These are phyloP conservation scores for Pseudogymnoascus sp. DNA, from an alignment of 2,329 filamentous ascomycete species.

Conservation along the genomic window DNA sequence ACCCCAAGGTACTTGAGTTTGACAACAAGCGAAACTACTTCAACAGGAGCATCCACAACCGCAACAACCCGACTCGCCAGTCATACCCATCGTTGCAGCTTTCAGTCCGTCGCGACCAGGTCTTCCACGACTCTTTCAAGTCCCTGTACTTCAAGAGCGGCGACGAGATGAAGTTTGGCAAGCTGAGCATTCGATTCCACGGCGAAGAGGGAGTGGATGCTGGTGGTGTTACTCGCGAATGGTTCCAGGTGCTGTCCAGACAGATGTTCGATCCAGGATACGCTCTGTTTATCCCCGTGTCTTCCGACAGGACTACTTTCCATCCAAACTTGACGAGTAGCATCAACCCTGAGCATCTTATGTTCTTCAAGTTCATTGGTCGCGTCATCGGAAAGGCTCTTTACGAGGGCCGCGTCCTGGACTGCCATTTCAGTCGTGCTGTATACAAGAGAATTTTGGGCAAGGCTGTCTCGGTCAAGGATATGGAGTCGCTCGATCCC, in stretches of 20 bases:
- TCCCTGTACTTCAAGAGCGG: constrained; percentile 95
- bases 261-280: constrained; percentile 99
- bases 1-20: constrained; percentile 96
- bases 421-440: constrained; percentile 97
- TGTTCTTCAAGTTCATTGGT: constrained; percentile 99
- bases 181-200: constrained; percentile 94
- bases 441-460: constrained; percentile 97
- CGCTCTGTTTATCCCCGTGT: constrained; percentile 90
- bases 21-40: constrained; percentile 99
- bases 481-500: constrained; percentile 97
- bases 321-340: constrained; percentile 92
- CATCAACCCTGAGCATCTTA: constrained; percentile 89
- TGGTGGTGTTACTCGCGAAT: constrained; percentile 93
- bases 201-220: constrained; percentile 97
- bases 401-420: constrained; percentile 89
- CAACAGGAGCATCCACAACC: constrained; percentile 80
- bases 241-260: constrained; percentile 94
- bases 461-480: constrained; percentile 92
- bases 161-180: constrained; percentile 98
- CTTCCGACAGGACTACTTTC: constrained; percentile 95
- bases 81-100: constrained; percentile 70
- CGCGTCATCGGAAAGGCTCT: constrained; percentile 96
- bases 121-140: constrained; percentile 98
- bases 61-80: constrained; percentile 61
- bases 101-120: constrained; percentile 82